phyloP scores from a whole-genome alignment of 441 rosid species.

The Sinapis alba region DNA sequence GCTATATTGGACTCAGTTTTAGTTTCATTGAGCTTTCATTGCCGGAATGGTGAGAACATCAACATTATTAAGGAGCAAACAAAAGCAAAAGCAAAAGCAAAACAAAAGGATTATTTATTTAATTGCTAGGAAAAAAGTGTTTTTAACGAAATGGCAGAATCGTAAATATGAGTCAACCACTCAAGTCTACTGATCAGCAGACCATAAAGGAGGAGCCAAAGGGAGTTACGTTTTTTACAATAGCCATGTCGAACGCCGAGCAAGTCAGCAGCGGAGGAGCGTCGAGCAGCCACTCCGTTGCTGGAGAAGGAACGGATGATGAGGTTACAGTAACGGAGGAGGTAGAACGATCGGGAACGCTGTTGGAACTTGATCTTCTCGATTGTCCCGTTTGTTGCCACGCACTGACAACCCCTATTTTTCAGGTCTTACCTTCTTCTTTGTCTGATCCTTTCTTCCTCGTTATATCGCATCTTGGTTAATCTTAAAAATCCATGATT shows the following conservation, averaged over 20 bases:
- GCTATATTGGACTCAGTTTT: not conserved
- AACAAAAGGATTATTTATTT: not conserved
- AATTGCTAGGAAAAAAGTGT: not conserved
- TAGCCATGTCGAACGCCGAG: not conserved
- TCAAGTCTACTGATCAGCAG: not conserved
- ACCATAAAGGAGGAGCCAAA: not conserved
- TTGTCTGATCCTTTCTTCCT: too few species aligned
- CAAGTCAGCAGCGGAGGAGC: not conserved
- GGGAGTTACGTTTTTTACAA: too few species aligned
- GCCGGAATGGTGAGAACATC: not conserved
- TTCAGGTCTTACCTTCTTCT: conserved; percentile 44
- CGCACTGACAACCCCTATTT: conserved; percentile 44
- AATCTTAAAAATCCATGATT: too few species aligned
- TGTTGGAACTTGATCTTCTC: conserved; percentile 48
- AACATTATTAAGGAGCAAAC: not conserved
- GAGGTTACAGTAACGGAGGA: not conserved
- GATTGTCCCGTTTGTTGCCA: conserved; percentile 21
- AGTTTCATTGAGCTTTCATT: not conserved
- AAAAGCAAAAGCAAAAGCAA: not conserved
- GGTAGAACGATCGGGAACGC: conserved; percentile 25
- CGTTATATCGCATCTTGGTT: too few species aligned
- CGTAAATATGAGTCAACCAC: not conserved
- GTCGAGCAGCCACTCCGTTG: not conserved
- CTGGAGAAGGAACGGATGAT: not conserved
- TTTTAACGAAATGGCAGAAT: not conserved